Conservation (phyloP, 192 early-diverging fungal genomes). For the Coemansia sp. region DNA sequence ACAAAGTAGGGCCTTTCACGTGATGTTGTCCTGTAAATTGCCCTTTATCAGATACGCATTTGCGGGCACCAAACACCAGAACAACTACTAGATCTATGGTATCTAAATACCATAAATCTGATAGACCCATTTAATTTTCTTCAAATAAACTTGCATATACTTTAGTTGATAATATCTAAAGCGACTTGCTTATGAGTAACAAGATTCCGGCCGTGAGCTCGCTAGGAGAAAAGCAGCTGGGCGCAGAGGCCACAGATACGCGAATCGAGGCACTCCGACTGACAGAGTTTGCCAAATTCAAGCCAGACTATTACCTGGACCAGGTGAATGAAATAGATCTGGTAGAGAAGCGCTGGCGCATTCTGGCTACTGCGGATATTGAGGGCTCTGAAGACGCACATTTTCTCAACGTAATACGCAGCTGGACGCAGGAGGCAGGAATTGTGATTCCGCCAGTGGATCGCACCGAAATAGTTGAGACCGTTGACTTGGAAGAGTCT, state of each 20-base stretch:
- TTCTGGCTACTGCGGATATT: constrained; percentile 31
- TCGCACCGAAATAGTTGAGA: constrained; percentile 40
- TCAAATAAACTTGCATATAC: too few relatives aligned
- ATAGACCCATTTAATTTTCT: too few relatives aligned
- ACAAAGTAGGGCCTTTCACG: not conserved
- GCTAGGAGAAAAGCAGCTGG: constrained; percentile 4
- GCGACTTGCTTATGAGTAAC: not conserved
- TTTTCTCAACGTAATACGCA: constrained; percentile 50
- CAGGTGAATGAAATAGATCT: constrained; percentile 9
- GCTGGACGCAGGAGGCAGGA: constrained; percentile 64
- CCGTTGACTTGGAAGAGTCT: not conserved
- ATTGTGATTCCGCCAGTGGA: constrained; percentile 64
- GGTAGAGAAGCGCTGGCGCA: constrained; percentile 21
- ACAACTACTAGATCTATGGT: not conserved
- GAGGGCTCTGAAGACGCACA: constrained; percentile 33
- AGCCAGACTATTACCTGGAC: constrained; percentile 33
- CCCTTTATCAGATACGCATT: not conserved
- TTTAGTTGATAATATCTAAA: not conserved
- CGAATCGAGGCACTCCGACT: constrained; percentile 34
- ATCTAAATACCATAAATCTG: not conserved
- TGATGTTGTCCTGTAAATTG: constrained; percentile 19
- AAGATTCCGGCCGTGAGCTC: not conserved
- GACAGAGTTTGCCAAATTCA: constrained; percentile 46
- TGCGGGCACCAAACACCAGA: not conserved
- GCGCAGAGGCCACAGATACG: constrained; percentile 33